phyloP scores from a whole-genome alignment of 1,284 basidiomycete species.

The Austroboletus olivaceoglutinosus region DNA sequence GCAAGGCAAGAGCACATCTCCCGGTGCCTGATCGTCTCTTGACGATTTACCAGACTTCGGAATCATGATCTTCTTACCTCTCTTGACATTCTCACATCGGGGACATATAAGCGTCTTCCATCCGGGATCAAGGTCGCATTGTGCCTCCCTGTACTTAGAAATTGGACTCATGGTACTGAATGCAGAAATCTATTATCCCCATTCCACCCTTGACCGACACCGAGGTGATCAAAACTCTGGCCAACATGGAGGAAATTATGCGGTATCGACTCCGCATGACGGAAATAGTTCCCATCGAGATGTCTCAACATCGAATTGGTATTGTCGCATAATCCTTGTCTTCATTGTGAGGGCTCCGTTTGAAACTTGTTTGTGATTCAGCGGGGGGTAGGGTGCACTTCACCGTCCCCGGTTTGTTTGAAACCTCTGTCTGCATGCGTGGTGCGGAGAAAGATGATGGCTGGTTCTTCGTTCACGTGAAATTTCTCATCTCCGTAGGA shows the following conservation, averaged over 20 bases:
- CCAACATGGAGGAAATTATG: slow-evolving; percentile 73
- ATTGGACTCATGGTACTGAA: slow-evolving; percentile 19
- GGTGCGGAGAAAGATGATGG: slow-evolving; percentile 66
- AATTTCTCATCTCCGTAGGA: slow-evolving; percentile 74
- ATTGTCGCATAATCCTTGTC: slow-evolving; percentile 23
- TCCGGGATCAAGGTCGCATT: slow-evolving; percentile 65
- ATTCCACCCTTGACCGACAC: slow-evolving; percentile 64
- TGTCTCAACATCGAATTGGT: slow-evolving; percentile 73
- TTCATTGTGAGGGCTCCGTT: slow-evolving; percentile 9
- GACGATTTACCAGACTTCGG: slow-evolving; percentile 56
- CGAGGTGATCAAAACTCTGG: slow-evolving; percentile 63
- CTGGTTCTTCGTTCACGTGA: slow-evolving; percentile 81
- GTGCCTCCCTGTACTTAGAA: slow-evolving; percentile 13
- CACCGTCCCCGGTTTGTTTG: slow-evolving; percentile 70
- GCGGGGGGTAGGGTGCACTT: slow-evolving; percentile 79
- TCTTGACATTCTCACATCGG: slow-evolving; percentile 80
- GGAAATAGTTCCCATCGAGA: slow-evolving; percentile 74
- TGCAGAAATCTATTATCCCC: slow-evolving; percentile 65
- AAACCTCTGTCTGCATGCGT: slow-evolving; percentile 67
- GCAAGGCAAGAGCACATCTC: slow-evolving; percentile 49
- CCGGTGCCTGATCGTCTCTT: neutral
- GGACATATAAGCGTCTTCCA: slow-evolving; percentile 79
- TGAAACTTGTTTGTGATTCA: slow-evolving; percentile 31
- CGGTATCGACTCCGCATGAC: slow-evolving; percentile 72
- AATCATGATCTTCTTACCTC: slow-evolving; percentile 91